Evolutionary conservation across 2,329 filamentous ascomycete genomes (phyloP), one percentile per base, ranked within the genome.

Genomic region (Ilyonectria robusta): DNA sequence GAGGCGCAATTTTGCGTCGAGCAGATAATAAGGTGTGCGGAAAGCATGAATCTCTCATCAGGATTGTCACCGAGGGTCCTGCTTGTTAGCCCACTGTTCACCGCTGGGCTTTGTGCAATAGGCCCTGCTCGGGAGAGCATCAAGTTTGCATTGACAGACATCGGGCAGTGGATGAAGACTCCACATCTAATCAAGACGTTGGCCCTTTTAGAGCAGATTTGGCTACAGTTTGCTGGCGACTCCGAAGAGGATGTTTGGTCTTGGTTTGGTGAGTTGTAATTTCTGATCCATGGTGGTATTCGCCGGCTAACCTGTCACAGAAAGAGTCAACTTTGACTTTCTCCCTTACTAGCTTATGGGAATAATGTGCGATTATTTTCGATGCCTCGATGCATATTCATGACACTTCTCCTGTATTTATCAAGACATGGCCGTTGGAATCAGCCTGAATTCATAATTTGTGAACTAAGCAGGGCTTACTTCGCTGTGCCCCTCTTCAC

Each of bases 81-180:
- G 11, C 44, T 71, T 1, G 69, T 69, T 4, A 61, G 69, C 3
- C 70, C 62, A 0, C 31, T 71, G 10, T 71, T 71, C 11, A 65
- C 70, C 0, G 66, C 69, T 1, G 66, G 69, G 0, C 58, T 71
- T 23, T 71, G 61, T 8, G 66, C 70, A 1, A 31, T 51, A 1
- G 66, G 70, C 2, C 0, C 46, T 35, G 62, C 54, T 9, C 23
- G 61, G 17, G 46, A 59, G 4, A 58, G 56, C 6, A 53, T 71
- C 3, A 54, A 50, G 11, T 58, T 29, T 1, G 66, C 58, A 1
- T 33, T 71, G 19, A 46, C 10, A 17, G 60, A 67, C 6, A 67
- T 71, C 15, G 63, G 62, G 6, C 50, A 42, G 17, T 71, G 69
- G 69, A 71, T 71, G 66, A 65, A 37, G 26, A 71, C 66, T 9